Conservation (phyloP, 1,284 basidiomycete genomes). For the Ganoderma sp. region DNA sequence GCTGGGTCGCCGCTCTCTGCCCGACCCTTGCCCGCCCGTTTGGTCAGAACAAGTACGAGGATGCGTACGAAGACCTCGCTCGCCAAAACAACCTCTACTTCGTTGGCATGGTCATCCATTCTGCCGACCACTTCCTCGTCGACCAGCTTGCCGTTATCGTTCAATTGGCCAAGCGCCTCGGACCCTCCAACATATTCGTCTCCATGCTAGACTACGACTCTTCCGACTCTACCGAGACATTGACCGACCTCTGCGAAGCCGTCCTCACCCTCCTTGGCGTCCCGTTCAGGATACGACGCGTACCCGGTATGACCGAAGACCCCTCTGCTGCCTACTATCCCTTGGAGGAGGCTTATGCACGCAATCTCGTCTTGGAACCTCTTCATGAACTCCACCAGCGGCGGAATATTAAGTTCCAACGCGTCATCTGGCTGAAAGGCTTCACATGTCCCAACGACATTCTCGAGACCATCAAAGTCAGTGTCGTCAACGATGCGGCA, state of each 20-base stretch:
- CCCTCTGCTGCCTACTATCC: slow-evolving; percentile 90
- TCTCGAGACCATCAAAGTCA: slow-evolving; percentile 90
- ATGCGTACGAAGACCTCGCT: slow-evolving; percentile 87
- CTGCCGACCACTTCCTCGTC: slow-evolving; percentile 95
- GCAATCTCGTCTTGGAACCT: slow-evolving; percentile 90
- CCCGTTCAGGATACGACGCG: slow-evolving; percentile 86
- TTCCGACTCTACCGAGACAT: slow-evolving; percentile 89
- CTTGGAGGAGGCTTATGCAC: slow-evolving; percentile 88
- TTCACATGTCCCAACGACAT: slow-evolving; percentile 98
- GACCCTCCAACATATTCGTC: slow-evolving; percentile 88
- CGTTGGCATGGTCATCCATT: slow-evolving; percentile 92
- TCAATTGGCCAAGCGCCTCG: slow-evolving; percentile 88
- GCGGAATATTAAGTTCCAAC: slow-evolving; percentile 81
- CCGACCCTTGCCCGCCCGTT: slow-evolving; percentile 90
- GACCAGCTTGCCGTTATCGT: slow-evolving; percentile 96
- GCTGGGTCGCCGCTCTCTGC: slow-evolving; percentile 98
- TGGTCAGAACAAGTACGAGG: slow-evolving; percentile 83
- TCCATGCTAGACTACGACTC: slow-evolving; percentile 96
- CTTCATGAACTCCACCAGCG: slow-evolving; percentile 81
- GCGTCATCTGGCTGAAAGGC: slow-evolving; percentile 95
- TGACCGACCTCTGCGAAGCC: slow-evolving; percentile 91
- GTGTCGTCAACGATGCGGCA: slow-evolving; percentile 86
- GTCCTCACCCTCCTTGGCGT: slow-evolving; percentile 90
- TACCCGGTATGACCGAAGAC: slow-evolving; percentile 88
- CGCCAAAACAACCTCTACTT: slow-evolving; percentile 87